A percentile compares a stretch with the other conserved stretches of the same genome.
Conservation (phyloP, 2,329 filamentous ascomycete genomes). For the Fusarium coffeatum region DNA sequence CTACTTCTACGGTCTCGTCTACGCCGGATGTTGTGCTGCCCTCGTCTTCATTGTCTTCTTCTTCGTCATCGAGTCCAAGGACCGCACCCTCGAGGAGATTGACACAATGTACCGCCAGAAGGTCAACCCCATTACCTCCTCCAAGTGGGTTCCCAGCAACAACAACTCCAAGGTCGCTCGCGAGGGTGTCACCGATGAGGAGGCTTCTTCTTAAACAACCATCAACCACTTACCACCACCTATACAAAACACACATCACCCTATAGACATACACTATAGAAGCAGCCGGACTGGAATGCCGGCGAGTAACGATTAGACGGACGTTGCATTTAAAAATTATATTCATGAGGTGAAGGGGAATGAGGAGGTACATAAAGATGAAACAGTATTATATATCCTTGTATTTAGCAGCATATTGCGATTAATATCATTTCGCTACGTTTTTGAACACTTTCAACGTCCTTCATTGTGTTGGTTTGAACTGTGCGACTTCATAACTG, state of each 20-base stretch:
- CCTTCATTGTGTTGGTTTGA: no score
- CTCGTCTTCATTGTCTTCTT: constrained; percentile 77
- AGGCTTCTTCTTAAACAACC: constrained; percentile 29
- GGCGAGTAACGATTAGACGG: constrained; percentile 33
- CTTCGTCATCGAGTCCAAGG: constrained; percentile 79
- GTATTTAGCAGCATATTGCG: constrained; percentile 30
- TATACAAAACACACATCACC: not conserved
- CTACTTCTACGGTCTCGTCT: constrained; percentile 77
- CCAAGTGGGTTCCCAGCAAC: constrained; percentile 41
- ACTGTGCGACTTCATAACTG: no score
- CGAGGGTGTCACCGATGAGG: constrained; percentile 35
- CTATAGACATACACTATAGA: constrained; percentile 21
- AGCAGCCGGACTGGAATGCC: constrained; percentile 28
- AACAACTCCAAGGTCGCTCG: constrained; percentile 21
- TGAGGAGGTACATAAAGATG: constrained; percentile 21
- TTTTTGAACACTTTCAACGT: not conserved
- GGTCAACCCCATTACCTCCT: constrained; percentile 62
- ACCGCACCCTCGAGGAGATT: constrained; percentile 78
- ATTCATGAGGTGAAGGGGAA: constrained; percentile 6
- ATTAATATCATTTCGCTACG: constrained; percentile 30
- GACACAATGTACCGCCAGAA: constrained; percentile 76
- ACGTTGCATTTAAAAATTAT: constrained; percentile 22
- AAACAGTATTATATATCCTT: constrained; percentile 36
- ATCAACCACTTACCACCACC: not conserved
- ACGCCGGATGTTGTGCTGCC: constrained; percentile 73